phyloP scores from a whole-genome alignment of 2,329 filamentous ascomycete genomes.

The Monascus ruber region DNA sequence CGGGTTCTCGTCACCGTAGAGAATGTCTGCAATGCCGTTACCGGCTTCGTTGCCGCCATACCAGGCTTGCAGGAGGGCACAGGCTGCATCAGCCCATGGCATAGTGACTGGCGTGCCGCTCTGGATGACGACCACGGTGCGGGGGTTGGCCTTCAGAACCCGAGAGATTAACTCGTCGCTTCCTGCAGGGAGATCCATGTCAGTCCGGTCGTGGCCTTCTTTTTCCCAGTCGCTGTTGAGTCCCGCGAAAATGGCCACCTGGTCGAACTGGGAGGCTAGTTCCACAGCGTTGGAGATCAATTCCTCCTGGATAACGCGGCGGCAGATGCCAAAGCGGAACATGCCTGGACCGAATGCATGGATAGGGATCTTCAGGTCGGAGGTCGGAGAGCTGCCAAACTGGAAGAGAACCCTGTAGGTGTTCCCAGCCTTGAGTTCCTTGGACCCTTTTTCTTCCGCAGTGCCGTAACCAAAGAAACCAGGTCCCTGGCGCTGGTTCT shows the following conservation, averaged over 20 bases:
- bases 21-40: constrained; percentile 65
- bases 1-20: constrained; percentile 64
- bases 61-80: constrained; percentile 63
- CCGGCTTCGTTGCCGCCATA: constrained; percentile 81
- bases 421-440: constrained; percentile 48
- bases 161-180: constrained; percentile 51
- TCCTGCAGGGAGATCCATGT: constrained; percentile 46
- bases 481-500: constrained; percentile 50
- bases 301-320: constrained; percentile 44
- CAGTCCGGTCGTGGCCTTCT: constrained; percentile 53
- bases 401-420: constrained; percentile 49
- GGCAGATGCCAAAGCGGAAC: constrained; percentile 51
- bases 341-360: constrained; percentile 48
- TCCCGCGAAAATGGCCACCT: constrained; percentile 67
- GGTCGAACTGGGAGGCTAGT: constrained; percentile 58
- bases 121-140: constrained; percentile 63
- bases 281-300: constrained; percentile 57
- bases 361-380: constrained; percentile 40
- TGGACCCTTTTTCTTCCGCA: constrained; percentile 49
- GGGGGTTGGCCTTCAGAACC: constrained; percentile 55
- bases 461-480: constrained; percentile 57
- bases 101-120: constrained; percentile 58
- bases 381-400: constrained; percentile 49
- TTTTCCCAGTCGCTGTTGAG: constrained; percentile 74
- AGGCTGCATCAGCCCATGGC: constrained; percentile 35